Evolutionary conservation across 2,329 filamentous ascomycete genomes (phyloP).

Genomic region (Diaporthe nobilis): DNA sequence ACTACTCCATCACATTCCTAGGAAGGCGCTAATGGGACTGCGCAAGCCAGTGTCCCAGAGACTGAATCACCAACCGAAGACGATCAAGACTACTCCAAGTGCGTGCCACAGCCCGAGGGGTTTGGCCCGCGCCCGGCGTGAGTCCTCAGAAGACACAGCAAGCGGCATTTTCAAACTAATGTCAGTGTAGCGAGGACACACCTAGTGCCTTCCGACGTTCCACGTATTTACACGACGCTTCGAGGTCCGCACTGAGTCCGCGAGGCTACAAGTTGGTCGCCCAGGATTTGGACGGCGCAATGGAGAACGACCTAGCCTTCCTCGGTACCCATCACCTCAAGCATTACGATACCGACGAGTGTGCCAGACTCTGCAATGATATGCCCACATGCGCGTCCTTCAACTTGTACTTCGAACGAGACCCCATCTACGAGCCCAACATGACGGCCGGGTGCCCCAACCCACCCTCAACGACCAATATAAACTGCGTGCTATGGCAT

Average conservation of each 20-base stretch:
- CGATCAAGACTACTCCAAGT: neutral
- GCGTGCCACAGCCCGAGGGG: neutral
- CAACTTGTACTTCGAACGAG: slow-evolving; percentile 39
- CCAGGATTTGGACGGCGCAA: neutral
- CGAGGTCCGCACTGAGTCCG: neutral
- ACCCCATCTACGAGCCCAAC: slow-evolving; percentile 23
- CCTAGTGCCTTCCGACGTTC: neutral
- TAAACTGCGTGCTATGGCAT: slow-evolving; percentile 38
- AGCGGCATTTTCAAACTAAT: neutral
- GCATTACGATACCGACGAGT: slow-evolving; percentile 20
- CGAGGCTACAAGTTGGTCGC: neutral
- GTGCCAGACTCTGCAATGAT: slow-evolving; percentile 22
- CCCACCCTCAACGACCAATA: slow-evolving; percentile 30
- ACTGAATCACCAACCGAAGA: neutral
- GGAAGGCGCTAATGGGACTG: neutral
- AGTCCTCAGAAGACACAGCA: neutral
- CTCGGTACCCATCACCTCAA: neutral
- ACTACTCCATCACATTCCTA: neutral
- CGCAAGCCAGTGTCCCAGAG: neutral
- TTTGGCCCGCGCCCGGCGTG: neutral
- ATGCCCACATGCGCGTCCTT: slow-evolving; percentile 30
- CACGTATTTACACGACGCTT: neutral
- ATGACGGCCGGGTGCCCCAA: slow-evolving; percentile 17
- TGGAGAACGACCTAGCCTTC: neutral
- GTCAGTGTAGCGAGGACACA: neutral